phyloP scores from a whole-genome alignment of 1,139 yeast species.

The Lodderomyces orthopsilosis region DNA sequence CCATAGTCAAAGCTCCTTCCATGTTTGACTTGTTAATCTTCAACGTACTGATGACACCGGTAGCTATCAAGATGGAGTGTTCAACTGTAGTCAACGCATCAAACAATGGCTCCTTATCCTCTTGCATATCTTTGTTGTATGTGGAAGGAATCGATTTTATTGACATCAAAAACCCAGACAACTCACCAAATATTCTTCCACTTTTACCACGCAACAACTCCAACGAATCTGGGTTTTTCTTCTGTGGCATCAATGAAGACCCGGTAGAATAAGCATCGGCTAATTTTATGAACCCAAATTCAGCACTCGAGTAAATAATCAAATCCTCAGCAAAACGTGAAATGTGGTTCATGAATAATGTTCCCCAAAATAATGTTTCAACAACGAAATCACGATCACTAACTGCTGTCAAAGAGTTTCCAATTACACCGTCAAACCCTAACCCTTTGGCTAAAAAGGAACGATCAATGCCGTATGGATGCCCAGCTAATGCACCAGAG shows the following conservation, averaged over 20 bases:
- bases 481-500: constrained; percentile 98
- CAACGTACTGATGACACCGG: constrained; percentile 92
- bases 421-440: constrained; percentile 82
- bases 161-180: constrained; percentile 95
- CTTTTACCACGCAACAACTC: constrained; percentile 95
- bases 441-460: constrained; percentile 77
- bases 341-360: constrained; percentile 90
- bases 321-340: constrained; percentile 93
- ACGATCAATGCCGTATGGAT: constrained; percentile 96
- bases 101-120: constrained; percentile 95
- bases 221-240: constrained; percentile 95
- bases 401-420: constrained; percentile 92
- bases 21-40: constrained; percentile 67
- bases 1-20: constrained; percentile 92
- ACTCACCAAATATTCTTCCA: constrained; percentile 93
- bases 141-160: constrained; percentile 95
- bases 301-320: constrained; percentile 94
- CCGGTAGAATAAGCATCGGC: constrained; percentile 99
- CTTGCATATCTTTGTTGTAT: constrained; percentile 97
- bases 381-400: constrained; percentile 97
- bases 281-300: constrained; percentile 87
- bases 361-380: constrained; percentile 97
- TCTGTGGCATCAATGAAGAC: constrained; percentile 97
- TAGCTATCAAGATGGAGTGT: constrained; percentile 89
- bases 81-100: constrained; percentile 88